These are phyloP conservation scores for Cyberlindnera veronae DNA, from an alignment of 805 yeast genomes.

Conservation along the genomic window DNA sequence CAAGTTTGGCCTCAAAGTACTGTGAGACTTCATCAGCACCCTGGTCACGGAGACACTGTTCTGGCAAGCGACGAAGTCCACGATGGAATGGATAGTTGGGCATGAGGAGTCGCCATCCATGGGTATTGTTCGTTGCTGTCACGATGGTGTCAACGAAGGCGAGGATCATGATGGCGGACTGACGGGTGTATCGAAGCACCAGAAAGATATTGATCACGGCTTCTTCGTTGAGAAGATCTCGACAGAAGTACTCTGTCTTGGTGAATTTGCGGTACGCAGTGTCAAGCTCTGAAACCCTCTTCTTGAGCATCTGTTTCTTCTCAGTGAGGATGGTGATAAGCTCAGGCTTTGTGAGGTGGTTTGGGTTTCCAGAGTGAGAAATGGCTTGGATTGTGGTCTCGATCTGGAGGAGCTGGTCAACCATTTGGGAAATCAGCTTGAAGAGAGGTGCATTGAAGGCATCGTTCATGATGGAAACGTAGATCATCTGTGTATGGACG, in stretches of 20 bases:
- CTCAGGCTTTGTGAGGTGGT: background rate
- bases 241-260: constrained; percentile 33
- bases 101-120: constrained; percentile 34
- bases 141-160: constrained; percentile 20
- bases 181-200: constrained; percentile 38
- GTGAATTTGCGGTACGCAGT: constrained; percentile 34
- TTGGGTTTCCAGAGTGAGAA: background rate
- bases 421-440: constrained; percentile 32
- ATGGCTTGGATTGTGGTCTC: constrained; percentile 11
- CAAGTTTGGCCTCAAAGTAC: constrained; percentile 40
- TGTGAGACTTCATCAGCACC: constrained; percentile 43
- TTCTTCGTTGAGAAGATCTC: constrained; percentile 33
- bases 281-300: constrained; percentile 32
- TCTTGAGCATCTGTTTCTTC: constrained; percentile 25
- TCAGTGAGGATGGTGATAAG: constrained; percentile 7
- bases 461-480: constrained; percentile 31
- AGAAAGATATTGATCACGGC: constrained; percentile 37
- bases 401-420: constrained; percentile 26
- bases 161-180: constrained; percentile 36
- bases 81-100: constrained; percentile 40
- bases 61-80: constrained; percentile 39
- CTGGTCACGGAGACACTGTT: constrained; percentile 42
- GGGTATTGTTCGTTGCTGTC: constrained; percentile 6
- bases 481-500: constrained; percentile 18
- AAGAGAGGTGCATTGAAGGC: constrained; percentile 31